A percentile compares a stretch with the other conserved stretches of the same genome.
phyloP scores from a whole-genome alignment of 169 alveolate genomes.

The Plasmodium malariae region DNA sequence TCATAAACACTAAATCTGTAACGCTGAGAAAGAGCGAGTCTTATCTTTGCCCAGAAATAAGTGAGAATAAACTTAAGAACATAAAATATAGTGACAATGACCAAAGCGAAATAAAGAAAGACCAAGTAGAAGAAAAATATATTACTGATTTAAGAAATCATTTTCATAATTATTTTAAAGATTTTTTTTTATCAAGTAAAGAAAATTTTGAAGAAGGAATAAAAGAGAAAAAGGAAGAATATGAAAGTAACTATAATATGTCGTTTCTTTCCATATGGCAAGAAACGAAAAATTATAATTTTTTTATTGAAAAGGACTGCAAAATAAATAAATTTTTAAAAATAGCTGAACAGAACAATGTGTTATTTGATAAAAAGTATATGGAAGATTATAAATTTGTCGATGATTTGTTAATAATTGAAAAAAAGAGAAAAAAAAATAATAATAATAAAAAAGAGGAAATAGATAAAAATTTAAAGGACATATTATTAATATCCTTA shows the following conservation, averaged over 20 bases:
- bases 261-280: conserved; percentile 47
- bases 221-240: conserved; percentile 46
- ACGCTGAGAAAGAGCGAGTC: neutral
- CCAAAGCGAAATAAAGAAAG: conserved; percentile 1
- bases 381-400: conserved; percentile 46
- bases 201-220: conserved; percentile 67
- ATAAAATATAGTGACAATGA: neutral
- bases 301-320: conserved; percentile 62
- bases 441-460: conserved; percentile 15
- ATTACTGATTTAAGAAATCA: conserved; percentile 42
- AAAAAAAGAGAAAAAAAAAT: conserved; percentile 19
- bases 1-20: conserved; percentile 27
- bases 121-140: conserved; percentile 22
- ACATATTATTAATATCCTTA: conserved; percentile 68
- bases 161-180: conserved; percentile 51
- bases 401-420: conserved; percentile 67
- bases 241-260: conserved; percentile 39
- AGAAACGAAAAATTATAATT: conserved; percentile 41
- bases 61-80: neutral
- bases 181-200: conserved; percentile 51
- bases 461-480: conserved; percentile 24
- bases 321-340: conserved; percentile 67
- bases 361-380: conserved; percentile 40
- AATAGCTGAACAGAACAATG: conserved; percentile 60
- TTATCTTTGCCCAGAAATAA: neutral